These are phyloP conservation scores for Globomyces pollinis-pini DNA, from an alignment of 192 early-diverging fungal genomes.

Conservation along the genomic window DNA sequence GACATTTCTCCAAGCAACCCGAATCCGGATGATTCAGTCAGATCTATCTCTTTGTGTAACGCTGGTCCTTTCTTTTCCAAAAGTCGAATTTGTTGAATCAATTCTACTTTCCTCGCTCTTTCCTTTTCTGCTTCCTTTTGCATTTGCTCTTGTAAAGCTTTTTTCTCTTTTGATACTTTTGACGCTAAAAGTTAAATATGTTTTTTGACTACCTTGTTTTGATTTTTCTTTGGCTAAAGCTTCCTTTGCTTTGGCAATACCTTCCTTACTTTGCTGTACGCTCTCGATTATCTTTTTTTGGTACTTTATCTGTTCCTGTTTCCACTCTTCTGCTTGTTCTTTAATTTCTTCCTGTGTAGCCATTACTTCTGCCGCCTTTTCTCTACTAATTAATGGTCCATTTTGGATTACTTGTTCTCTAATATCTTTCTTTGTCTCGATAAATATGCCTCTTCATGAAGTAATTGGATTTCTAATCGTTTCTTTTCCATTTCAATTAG, in stretches of 20 bases:
- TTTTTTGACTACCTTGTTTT: slow-evolving; percentile 23
- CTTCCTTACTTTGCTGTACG: slow-evolving; percentile 39
- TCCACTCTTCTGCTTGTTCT: neutral
- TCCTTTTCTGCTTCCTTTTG: slow-evolving; percentile 31
- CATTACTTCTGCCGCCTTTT: slow-evolving; percentile 28
- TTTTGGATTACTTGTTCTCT: slow-evolving; percentile 27
- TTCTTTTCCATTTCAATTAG: slow-evolving; percentile 32
- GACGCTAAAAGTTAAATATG: neutral
- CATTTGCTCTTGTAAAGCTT: slow-evolving; percentile 10
- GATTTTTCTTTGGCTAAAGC: slow-evolving; percentile 29
- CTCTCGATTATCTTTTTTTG: slow-evolving; percentile 36
- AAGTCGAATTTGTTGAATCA: slow-evolving; percentile 48
- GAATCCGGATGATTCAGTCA: slow-evolving; percentile 34
- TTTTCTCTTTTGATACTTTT: slow-evolving; percentile 15
- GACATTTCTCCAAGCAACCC: slow-evolving; percentile 52
- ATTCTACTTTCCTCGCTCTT: slow-evolving; percentile 27
- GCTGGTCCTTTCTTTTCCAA: slow-evolving; percentile 36
- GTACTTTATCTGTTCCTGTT: slow-evolving; percentile 19
- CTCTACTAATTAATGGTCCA: slow-evolving; percentile 14
- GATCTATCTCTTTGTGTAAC: slow-evolving; percentile 32
- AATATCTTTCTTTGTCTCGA: slow-evolving; percentile 33
- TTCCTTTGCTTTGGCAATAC: slow-evolving; percentile 34
- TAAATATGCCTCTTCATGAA: slow-evolving; percentile 42
- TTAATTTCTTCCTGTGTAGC: slow-evolving; percentile 29
- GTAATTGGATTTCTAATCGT: slow-evolving; percentile 40